Base-by-base conservation (phyloP, 495 filamentous ascomycete species). In the Aspergillus taichungensis region DNA sequence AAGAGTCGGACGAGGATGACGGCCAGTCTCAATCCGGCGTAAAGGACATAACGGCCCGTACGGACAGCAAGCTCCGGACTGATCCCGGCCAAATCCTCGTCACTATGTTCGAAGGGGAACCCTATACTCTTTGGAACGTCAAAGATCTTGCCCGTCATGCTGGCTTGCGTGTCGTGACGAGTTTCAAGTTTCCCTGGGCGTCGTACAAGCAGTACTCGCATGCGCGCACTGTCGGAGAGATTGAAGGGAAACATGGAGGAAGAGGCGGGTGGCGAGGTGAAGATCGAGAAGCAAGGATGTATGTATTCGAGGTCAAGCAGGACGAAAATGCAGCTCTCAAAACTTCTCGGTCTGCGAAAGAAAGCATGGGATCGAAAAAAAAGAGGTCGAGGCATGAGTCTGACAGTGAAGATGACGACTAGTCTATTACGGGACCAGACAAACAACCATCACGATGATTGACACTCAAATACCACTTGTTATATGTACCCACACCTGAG, bases 61-160 rank as follows among this genome's bases (percentile, higher is more conserved):
- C 38, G 18, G 51, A 28, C 53, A 56, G 37, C 36, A 47, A 37
- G 28, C 32, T 38, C 0, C 56, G 64, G 30, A 59, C 55, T 8
- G 67, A 58, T 4, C 58, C 64, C 6, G 87, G 88, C 3, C 78
- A 78, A 32, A 84, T 96, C 34, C 57, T 95, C 13, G 80, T 97
- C 1, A 94, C 89, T 2, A 62, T 96, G 5, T 97, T 98, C 59
- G 90, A 95, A 63, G 85, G 83, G 33, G 80, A 91, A 57, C 92
- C 91, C 1, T 98, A 98, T 61, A 88, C 86, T 7, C 72, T 95
- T 8, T 98, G 92, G 92, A 94, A 97, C 62, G 77, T 96, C 30
- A 77, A 80, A 13, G 88, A 94, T 61, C 67, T 98, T 13, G 92
- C 80, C 5, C 71, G 88, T 4, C 86, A 94, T 64, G 72, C 74